Conservation (phyloP, 2,329 filamentous ascomycete species). For the Ophiostoma himal-ulmi region DNA sequence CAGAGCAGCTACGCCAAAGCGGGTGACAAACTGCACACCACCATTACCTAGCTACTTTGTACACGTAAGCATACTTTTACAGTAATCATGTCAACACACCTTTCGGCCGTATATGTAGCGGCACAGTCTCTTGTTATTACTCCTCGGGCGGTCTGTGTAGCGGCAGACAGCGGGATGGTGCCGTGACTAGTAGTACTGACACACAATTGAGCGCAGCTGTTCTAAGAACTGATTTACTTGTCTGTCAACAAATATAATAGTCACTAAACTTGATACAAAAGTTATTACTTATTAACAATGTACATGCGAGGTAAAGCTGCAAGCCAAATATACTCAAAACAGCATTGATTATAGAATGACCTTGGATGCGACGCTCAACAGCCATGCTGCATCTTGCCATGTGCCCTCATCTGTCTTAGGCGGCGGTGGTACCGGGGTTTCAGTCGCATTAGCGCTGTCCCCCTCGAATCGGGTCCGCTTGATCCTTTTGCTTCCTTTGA, state of each 20-base stretch:
- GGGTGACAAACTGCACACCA: not conserved
- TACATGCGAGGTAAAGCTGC: not conserved
- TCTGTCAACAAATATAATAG: not conserved
- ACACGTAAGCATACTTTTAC: not conserved
- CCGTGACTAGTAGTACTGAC: not conserved
- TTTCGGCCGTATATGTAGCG: slow-evolving; percentile 4
- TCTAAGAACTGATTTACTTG: not conserved
- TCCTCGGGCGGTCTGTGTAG: not conserved
- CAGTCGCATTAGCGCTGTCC: slow-evolving; percentile 35
- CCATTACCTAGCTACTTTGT: not conserved
- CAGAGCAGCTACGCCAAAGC: not conserved
- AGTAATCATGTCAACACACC: not conserved
- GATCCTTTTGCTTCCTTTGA: not conserved
- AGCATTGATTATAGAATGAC: slow-evolving; percentile 41
- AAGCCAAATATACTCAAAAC: not conserved
- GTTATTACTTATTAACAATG: not conserved
- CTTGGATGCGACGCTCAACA: slow-evolving; percentile 59
- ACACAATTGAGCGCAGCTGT: not conserved
- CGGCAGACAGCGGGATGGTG: not conserved
- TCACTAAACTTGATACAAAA: not conserved
- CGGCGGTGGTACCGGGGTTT: slow-evolving; percentile 45
- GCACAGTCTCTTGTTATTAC: not conserved
- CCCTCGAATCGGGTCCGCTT: slow-evolving; percentile 37
- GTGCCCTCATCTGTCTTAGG: slow-evolving; percentile 51
- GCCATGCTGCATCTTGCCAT: slow-evolving; percentile 64